These are phyloP conservation scores for Effrenium voratum DNA, from an alignment of 73 alveolate genomes.

Conservation along the genomic window DNA sequence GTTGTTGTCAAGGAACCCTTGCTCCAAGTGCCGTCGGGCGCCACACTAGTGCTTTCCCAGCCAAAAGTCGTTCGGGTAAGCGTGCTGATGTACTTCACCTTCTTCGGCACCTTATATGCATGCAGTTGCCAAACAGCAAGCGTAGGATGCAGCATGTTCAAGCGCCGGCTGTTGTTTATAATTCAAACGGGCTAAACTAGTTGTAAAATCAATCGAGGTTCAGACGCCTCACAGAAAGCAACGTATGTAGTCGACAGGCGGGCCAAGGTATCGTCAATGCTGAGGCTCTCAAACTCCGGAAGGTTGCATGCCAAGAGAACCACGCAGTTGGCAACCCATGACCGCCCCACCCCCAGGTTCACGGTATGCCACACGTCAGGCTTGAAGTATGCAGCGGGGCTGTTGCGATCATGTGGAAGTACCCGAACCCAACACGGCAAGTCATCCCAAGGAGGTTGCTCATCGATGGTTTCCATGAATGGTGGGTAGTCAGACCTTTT, in stretches of 20 bases:
- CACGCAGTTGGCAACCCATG: background rate
- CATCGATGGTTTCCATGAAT: slow-evolving; percentile 57
- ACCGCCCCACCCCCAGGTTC: slow-evolving; percentile 28
- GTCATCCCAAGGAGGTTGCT: slow-evolving; percentile 4
- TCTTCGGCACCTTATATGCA: background rate
- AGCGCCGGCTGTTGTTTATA: background rate
- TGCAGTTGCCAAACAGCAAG: background rate
- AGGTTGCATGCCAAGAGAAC: background rate
- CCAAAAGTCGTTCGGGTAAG: slow-evolving; percentile 10
- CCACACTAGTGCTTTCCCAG: background rate
- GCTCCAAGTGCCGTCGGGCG: slow-evolving; percentile 27
- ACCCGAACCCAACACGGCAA: background rate
- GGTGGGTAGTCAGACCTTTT: background rate
- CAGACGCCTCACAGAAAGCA: slow-evolving; percentile 14
- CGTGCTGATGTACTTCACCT: background rate
- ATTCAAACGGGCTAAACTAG: background rate
- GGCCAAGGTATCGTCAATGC: background rate
- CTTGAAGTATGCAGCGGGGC: background rate
- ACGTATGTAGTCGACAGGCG: background rate
- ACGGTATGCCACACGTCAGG: slow-evolving; percentile 38
- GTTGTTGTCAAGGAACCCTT: slow-evolving; percentile 28
- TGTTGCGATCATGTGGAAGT: background rate
- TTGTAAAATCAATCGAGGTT: background rate
- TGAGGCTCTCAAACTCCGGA: background rate
- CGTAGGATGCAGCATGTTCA: background rate